Evolutionary conservation across 768 basidiomycete species (phyloP).

Genomic region (Fomitopsis serialis): DNA sequence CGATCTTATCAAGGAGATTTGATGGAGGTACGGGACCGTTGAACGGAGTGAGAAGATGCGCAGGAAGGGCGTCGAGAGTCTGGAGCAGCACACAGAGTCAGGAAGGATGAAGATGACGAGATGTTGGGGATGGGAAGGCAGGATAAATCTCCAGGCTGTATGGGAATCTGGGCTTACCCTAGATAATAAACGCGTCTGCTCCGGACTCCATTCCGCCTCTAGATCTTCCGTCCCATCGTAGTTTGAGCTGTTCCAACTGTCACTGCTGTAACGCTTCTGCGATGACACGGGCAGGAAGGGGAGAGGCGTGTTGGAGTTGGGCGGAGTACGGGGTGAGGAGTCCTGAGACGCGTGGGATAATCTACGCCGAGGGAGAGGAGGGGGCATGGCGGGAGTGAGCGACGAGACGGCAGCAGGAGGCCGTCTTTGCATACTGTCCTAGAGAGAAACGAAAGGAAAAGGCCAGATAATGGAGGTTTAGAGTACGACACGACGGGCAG

Average conservation of each 20-base stretch:
- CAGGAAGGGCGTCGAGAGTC: slow-evolving; percentile 81
- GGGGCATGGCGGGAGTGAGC: slow-evolving; percentile 59
- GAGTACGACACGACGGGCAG: slow-evolving; percentile 19
- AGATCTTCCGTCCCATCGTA: slow-evolving; percentile 56
- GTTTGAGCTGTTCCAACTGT: slow-evolving; percentile 84
- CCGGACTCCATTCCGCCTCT: slow-evolving; percentile 69
- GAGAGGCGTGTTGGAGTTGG: slow-evolving; percentile 49
- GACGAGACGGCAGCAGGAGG: slow-evolving; percentile 43
- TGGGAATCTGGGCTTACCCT: slow-evolving; percentile 36
- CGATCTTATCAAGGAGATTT: slow-evolving; percentile 83
- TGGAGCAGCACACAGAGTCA: slow-evolving; percentile 20
- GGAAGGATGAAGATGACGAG: slow-evolving; percentile 9
- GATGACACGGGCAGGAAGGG: slow-evolving; percentile 37
- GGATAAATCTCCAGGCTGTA: neutral
- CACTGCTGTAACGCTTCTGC: slow-evolving; percentile 63
- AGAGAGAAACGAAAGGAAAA: slow-evolving; percentile 14
- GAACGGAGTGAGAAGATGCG: slow-evolving; percentile 84
- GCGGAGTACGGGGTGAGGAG: slow-evolving; percentile 51
- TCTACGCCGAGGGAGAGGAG: slow-evolving; percentile 46
- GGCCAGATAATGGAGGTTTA: slow-evolving; percentile 11
- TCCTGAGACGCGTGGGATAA: slow-evolving; percentile 45
- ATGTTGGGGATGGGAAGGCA: neutral
- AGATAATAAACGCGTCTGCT: slow-evolving; percentile 61
- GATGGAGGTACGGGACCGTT: slow-evolving; percentile 79
- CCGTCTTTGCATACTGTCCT: slow-evolving; percentile 35